These are phyloP conservation scores for Volvariella volvacea DNA, from an alignment of 1,284 basidiomycete genomes.

Conservation along the genomic window DNA sequence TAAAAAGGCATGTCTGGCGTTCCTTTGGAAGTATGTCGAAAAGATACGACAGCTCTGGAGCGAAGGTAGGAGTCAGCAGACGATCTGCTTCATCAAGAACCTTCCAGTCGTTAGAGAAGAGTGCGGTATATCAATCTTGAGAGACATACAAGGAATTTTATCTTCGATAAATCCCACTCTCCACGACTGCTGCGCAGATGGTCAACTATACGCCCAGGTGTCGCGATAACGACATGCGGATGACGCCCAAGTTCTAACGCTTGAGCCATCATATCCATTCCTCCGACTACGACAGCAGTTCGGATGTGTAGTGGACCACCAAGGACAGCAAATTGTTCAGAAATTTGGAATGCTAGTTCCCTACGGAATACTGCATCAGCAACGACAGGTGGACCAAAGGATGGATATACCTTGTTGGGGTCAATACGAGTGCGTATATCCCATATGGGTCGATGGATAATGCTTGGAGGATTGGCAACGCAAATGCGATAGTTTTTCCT, in stretches of 20 bases:
- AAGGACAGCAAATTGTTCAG: conserved; percentile 92
- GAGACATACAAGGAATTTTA: conserved; percentile 75
- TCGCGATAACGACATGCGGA: conserved; percentile 94
- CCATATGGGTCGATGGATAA: conserved; percentile 88
- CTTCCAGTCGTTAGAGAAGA: conserved; percentile 29
- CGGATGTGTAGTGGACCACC: conserved; percentile 77
- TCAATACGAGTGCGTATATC: conserved; percentile 89
- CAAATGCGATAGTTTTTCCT: conserved; percentile 97
- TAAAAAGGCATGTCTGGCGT: conserved; percentile 94
- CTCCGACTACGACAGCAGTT: conserved; percentile 90
- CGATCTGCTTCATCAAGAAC: conserved; percentile 96
- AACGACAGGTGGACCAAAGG: conserved; percentile 2
- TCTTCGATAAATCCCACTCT: conserved; percentile 80
- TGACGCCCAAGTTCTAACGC: conserved; percentile 80
- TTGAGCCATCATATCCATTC: conserved; percentile 98
- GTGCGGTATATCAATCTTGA: neutral
- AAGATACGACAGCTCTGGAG: conserved; percentile 77
- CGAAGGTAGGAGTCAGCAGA: conserved; percentile 86
- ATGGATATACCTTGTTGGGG: conserved; percentile 74
- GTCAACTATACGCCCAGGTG: conserved; percentile 93
- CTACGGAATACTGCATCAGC: conserved; percentile 31
- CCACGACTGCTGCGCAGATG: conserved; percentile 75
- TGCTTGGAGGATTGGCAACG: conserved; percentile 90
- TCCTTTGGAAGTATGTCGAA: conserved; percentile 78
- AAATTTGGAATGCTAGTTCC: conserved; percentile 94